Percentiles rank a stretch among this genome's conserved stretches.
These are phyloP conservation scores for Acephala macrosclerotiorum DNA, from an alignment of 2,329 filamentous ascomycete species.

Conservation along the genomic window DNA sequence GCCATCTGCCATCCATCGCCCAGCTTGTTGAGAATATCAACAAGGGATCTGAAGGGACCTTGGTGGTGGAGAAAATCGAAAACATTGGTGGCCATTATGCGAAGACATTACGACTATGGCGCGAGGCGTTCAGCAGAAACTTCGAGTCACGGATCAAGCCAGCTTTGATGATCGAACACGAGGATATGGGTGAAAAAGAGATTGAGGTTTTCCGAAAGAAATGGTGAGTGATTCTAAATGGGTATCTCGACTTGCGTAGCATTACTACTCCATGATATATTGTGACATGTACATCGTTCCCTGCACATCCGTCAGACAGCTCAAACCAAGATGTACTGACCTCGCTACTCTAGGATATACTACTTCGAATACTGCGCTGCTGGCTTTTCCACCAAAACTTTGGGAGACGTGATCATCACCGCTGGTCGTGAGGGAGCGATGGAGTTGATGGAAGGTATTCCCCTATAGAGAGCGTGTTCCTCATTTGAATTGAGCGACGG, in stretches of 20 bases:
- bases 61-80: slow-evolving; percentile 72
- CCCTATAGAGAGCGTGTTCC: slow-evolving; percentile 53
- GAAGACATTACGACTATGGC: slow-evolving; percentile 73
- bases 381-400: slow-evolving; percentile 73
- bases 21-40: slow-evolving; percentile 67
- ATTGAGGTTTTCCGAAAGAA: slow-evolving; percentile 73
- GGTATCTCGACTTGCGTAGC: background rate
- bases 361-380: slow-evolving; percentile 81
- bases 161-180: slow-evolving; percentile 64
- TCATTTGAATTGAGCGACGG: slow-evolving; percentile 22
- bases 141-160: slow-evolving; percentile 68
- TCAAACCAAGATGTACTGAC: slow-evolving; percentile 20
- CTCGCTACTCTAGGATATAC: slow-evolving; percentile 49
- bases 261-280: background rate
- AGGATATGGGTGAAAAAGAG: slow-evolving; percentile 64
- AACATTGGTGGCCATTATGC: slow-evolving; percentile 80
- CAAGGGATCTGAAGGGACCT: slow-evolving; percentile 63
- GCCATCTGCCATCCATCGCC: slow-evolving; percentile 68
- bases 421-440: slow-evolving; percentile 59
- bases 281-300: background rate
- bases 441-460: slow-evolving; percentile 75
- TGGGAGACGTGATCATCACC: slow-evolving; percentile 77
- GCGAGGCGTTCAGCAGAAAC: slow-evolving; percentile 67
- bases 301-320: background rate
- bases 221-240: slow-evolving; percentile 54